Base-by-base conservation (phyloP, 73 alveolate genomes). In the Paramecium pentaurelia region DNA sequence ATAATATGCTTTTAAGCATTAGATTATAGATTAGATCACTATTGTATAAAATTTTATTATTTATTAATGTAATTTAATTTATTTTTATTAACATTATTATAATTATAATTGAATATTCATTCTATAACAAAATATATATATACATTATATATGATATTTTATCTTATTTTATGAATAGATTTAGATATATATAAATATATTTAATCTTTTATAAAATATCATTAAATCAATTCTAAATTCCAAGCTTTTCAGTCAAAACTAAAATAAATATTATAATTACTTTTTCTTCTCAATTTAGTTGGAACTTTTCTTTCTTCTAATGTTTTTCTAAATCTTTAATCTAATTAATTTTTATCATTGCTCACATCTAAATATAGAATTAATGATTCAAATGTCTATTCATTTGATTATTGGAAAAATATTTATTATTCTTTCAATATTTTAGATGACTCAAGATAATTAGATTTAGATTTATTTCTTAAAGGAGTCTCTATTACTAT, bases 251-350 rank as follows among this genome's bases (percentile, higher is more conserved):
- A n/a, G 70, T 54, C 70, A 54, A 54, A 54, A 54, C 70, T 54
- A 54, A 54, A 54, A 18, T 18, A 18, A 54, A 6, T n/a, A 54
- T 54, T 54, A 54, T 18, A n/a, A 54, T 6, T 75, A 75, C 88
- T 32, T 75, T 75, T 37, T 75, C 49, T 75, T 75, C 88, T 75
- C 16, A 75, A 10, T 40, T 75, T 75, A n/a, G 42, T 75, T n/a
- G 88, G 88, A 32, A 75, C 88, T 20, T 75, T 75, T 37, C 32
- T 75, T 40, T 75, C 88, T 54, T 75, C 25, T 75, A 75, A 75
- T 32, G 88, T 45, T 40, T 75, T 75, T 37, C 88, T 75, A 75
- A 75, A 75, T 75, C 88, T 34, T 30, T 37, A 37, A 75, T 75
- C 88, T 12, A 75, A 40, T 36, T 75, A 40, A 75, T 75, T 75